Base-by-base conservation (phyloP, 257 asterid genomes). In the Cinchona pubescens region DNA sequence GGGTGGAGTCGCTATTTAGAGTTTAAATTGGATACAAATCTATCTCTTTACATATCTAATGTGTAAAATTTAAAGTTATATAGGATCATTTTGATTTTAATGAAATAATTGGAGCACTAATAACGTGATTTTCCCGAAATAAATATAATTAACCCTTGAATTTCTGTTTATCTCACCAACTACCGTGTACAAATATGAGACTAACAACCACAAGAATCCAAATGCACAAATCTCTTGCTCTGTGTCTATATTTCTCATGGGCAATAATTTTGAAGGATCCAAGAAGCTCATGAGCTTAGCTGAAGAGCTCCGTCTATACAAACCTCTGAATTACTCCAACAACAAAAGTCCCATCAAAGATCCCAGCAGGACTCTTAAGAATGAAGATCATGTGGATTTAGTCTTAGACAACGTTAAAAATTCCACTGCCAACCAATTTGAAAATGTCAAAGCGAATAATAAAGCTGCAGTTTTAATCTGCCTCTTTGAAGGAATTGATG, bases 381-480 rank as follows among this genome's bases (percentile, higher is more conserved):
- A 69, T 0, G 73, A 15, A 14, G 30, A 49, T 43, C 75, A 51
- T 9, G 43, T 59, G 42, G 69, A 38, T 53, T 75, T 55, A 38
- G 49, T 25, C 56, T 55, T 75, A 40, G 77, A 81, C 45, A 40
- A 30, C 23, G 43, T 15, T 25, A 38, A 48, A n/a, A n/a, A n/a
- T n/a, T n/a, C n/a, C n/a, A n/a, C n/a, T 29, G 18, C 37, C 58
- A 45, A 0, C 48, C 81, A 80, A 76, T 19, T 74, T 67, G 58
- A 42, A 43, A 79, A 32, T 30, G 15, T 25, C 76, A 75, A 68
- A 42, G 46, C 84, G 43, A 73, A 40, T 14, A 82, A 40, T 14
- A 82, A 82, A 80, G 92, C 97, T 67, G 94, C 97, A 25, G 97
- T 92, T 59, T 64, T 92, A 83, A 85, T 92, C 75, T 90, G 94